These are phyloP conservation scores for Suillus subalutaceus DNA, from an alignment of 768 basidiomycete species.

Conservation along the genomic window DNA sequence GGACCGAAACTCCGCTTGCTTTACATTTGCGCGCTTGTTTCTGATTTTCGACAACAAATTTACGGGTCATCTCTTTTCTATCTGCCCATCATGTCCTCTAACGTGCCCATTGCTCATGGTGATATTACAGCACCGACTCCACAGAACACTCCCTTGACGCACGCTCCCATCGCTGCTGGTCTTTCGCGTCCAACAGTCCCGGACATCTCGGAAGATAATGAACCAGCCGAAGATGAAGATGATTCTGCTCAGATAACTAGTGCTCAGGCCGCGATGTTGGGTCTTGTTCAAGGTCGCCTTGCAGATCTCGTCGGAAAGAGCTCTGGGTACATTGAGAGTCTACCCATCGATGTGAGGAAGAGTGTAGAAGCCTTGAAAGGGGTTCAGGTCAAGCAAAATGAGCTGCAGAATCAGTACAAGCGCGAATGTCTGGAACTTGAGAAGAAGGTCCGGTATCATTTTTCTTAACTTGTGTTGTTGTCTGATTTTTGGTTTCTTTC, in stretches of 20 bases:
- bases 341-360: constrained; percentile 79
- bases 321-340: constrained; percentile 91
- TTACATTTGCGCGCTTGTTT: constrained; percentile 23
- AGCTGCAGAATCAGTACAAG: constrained; percentile 90
- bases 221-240: constrained; percentile 61
- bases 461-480: constrained; percentile 16
- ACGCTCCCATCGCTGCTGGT: constrained; percentile 77
- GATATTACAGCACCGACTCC: constrained; percentile 89
- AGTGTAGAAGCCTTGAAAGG: constrained; percentile 93
- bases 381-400: constrained; percentile 88
- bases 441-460: constrained; percentile 71
- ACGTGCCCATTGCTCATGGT: constrained; percentile 59
- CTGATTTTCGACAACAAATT: constrained; percentile 28
- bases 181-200: constrained; percentile 89
- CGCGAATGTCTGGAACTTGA: constrained; percentile 93
- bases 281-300: constrained; percentile 88
- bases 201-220: constrained; percentile 83
- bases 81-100: constrained; percentile 62
- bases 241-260: constrained; percentile 42
- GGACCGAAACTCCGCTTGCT: constrained; percentile 39
- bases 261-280: constrained; percentile 70
- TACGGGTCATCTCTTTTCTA: constrained; percentile 27
- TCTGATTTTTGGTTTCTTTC: constrained; percentile 14
- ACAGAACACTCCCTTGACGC: constrained; percentile 86
- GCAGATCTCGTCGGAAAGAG: constrained; percentile 85